phyloP scores from a whole-genome alignment of 805 yeast genomes.

The Blastobotrys peoriensis region DNA sequence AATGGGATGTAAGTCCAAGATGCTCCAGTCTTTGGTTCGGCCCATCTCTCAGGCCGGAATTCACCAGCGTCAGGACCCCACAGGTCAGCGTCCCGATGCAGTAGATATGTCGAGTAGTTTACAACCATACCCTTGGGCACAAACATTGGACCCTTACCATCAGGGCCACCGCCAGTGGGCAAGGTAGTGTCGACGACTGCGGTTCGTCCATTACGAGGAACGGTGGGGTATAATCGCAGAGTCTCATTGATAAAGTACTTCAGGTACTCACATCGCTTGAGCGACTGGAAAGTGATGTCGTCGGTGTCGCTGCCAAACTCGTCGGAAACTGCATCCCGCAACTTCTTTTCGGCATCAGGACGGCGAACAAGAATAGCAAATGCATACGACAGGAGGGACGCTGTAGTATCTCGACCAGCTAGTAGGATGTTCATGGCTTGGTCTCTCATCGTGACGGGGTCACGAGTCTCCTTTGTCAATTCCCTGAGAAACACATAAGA shows the following conservation, averaged over 20 bases:
- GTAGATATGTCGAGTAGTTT: constrained; percentile 32
- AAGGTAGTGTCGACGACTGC: constrained; percentile 39
- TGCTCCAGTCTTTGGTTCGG: constrained; percentile 17
- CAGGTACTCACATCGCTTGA: constrained; percentile 40
- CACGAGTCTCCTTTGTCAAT: constrained; percentile 41
- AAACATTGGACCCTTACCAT: constrained; percentile 32
- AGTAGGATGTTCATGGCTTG: constrained; percentile 44
- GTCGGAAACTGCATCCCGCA: constrained; percentile 34
- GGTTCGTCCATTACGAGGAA: constrained; percentile 40
- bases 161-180: constrained; percentile 47
- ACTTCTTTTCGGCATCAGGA: constrained; percentile 23
- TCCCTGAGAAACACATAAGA: constrained; percentile 42
- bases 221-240: constrained; percentile 43
- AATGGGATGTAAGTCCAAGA: constrained; percentile 40
- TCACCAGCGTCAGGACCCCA: constrained; percentile 40
- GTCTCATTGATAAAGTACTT: constrained; percentile 40
- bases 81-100: constrained; percentile 35
- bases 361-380: constrained; percentile 40
- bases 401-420: constrained; percentile 51
- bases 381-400: constrained; percentile 41
- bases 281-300: constrained; percentile 34
- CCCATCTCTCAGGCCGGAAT: constrained; percentile 46
- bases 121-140: constrained; percentile 37
- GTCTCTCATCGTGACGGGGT: constrained; percentile 42
- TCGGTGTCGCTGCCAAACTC: constrained; percentile 28